These are phyloP conservation scores for Phytophthora chlamydospora DNA, from an alignment of 352 stramenopile genomes.

Conservation along the genomic window DNA sequence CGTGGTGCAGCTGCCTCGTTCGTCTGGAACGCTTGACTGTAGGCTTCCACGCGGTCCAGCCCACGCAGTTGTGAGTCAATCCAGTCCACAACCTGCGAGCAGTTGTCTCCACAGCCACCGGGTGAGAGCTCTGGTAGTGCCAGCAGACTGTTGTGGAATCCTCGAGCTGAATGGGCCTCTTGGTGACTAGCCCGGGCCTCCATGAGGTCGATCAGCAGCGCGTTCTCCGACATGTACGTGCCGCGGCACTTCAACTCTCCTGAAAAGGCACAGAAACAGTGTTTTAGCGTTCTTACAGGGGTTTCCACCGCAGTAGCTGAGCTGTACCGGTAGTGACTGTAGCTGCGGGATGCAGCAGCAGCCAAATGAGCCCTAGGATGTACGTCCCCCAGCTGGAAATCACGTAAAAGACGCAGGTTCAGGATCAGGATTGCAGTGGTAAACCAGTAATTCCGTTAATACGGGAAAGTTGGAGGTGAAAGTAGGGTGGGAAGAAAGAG, in stretches of 20 bases:
- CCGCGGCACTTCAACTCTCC: slow-evolving; percentile 81
- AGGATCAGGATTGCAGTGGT: not conserved
- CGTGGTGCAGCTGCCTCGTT: slow-evolving; percentile 19
- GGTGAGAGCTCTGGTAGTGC: slow-evolving; percentile 37
- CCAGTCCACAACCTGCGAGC: slow-evolving; percentile 58
- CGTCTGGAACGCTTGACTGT: slow-evolving; percentile 56
- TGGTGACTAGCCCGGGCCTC: slow-evolving; percentile 48
- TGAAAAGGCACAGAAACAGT: slow-evolving; percentile 2
- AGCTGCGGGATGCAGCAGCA: slow-evolving; percentile 75
- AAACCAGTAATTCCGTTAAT: slow-evolving; percentile 1
- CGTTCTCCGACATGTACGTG: slow-evolving; percentile 92
- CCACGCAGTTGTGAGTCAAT: slow-evolving; percentile 54
- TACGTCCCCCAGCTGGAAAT: slow-evolving; percentile 69
- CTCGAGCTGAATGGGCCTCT: slow-evolving; percentile 38
- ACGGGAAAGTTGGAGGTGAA: not conserved
- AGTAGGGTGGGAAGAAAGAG: slow-evolving; percentile 6
- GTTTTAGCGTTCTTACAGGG: not conserved
- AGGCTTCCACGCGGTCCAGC: slow-evolving; percentile 67
- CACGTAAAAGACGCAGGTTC: not conserved
- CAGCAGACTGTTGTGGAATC: slow-evolving; percentile 49
- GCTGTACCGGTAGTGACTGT: slow-evolving; percentile 74
- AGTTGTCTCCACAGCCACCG: slow-evolving; percentile 52
- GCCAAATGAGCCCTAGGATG: slow-evolving; percentile 71
- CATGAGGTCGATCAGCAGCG: slow-evolving; percentile 81
- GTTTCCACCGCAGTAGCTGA: not conserved